Percentiles rank a stretch among this genome's conserved stretches.
phyloP scores from a whole-genome alignment of 768 basidiomycete genomes.

The Cystobasidium ongulense region DNA sequence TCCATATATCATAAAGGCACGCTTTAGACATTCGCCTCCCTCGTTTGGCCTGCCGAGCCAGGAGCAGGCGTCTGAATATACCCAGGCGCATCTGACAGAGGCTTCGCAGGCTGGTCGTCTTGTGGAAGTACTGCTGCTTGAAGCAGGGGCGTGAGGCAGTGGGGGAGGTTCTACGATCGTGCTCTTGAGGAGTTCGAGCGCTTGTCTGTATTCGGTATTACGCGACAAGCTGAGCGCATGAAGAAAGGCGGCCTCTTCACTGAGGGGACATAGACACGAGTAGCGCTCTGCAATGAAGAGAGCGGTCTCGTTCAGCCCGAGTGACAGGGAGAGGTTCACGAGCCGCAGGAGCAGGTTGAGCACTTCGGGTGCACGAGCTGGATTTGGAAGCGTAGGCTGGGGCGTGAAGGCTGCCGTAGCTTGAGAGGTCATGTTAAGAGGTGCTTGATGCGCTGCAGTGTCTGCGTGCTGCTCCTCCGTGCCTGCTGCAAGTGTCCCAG shows the following conservation, averaged over 20 bases:
- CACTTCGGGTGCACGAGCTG: constrained; percentile 21
- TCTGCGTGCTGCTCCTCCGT: no score
- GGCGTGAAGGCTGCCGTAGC: not conserved
- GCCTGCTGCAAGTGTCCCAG: no score
- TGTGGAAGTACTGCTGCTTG: not conserved
- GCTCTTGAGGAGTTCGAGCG: constrained; percentile 56
- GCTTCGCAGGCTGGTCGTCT: constrained; percentile 56
- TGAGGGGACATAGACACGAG: constrained; percentile 59
- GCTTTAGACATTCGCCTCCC: constrained; percentile 48
- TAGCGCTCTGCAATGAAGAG: constrained; percentile 84
- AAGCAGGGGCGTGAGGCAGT: not conserved
- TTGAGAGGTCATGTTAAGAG: not conserved
- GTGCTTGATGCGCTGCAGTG: not conserved
- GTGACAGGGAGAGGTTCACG: constrained; percentile 7
- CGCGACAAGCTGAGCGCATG: constrained; percentile 69
- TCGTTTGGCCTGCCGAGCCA: constrained; percentile 65
- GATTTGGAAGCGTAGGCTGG: constrained; percentile 16
- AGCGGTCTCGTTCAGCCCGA: constrained; percentile 52
- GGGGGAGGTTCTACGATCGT: constrained; percentile 14
- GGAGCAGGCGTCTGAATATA: constrained; percentile 69
- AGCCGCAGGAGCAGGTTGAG: constrained; percentile 23
- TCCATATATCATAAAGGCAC: constrained; percentile 45
- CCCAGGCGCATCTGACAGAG: constrained; percentile 67
- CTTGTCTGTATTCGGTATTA: constrained; percentile 65
- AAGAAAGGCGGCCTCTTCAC: constrained; percentile 75